phyloP scores from a whole-genome alignment of 257 asterid species.

The Przewalskia tangutica region DNA sequence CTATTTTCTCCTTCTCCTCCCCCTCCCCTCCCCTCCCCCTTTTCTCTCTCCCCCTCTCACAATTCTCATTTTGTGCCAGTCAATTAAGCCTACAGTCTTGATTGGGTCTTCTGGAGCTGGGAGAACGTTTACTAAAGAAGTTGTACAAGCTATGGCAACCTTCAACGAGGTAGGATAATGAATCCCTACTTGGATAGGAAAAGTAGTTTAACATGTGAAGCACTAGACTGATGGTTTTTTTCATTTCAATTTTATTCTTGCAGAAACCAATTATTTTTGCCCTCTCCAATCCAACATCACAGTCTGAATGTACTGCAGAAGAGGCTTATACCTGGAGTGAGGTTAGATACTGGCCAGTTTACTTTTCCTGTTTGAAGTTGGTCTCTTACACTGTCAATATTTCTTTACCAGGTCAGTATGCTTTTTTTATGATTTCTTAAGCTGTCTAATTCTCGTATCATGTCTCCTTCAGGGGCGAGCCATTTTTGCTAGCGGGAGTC shows the following conservation, averaged over 20 bases:
- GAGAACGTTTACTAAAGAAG: conserved; percentile 78
- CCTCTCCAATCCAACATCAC: conserved; percentile 92
- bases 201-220: not conserved
- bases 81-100: conserved; percentile 74
- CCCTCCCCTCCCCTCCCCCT: not conserved
- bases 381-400: not conserved
- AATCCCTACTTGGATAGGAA: not conserved
- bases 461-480: conserved; percentile 46
- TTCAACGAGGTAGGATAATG: conserved; percentile 44
- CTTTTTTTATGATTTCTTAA: not conserved
- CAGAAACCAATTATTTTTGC: conserved; percentile 87
- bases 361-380: not conserved
- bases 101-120: conserved; percentile 98
- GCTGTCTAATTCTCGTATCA: conserved; percentile 2
- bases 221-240: not conserved
- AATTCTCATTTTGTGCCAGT: conserved; percentile 31
- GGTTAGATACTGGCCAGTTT: conserved; percentile 23
- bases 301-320: conserved; percentile 89
- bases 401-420: not conserved
- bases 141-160: conserved; percentile 64
- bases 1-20: not conserved
- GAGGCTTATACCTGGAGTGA: conserved; percentile 86
- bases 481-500: conserved; percentile 81
- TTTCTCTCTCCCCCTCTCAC: not conserved
- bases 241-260: conserved; percentile 4